phyloP scores from a whole-genome alignment of 2,329 filamentous ascomycete genomes.

The Gnomoniopsis smithogilvyi region DNA sequence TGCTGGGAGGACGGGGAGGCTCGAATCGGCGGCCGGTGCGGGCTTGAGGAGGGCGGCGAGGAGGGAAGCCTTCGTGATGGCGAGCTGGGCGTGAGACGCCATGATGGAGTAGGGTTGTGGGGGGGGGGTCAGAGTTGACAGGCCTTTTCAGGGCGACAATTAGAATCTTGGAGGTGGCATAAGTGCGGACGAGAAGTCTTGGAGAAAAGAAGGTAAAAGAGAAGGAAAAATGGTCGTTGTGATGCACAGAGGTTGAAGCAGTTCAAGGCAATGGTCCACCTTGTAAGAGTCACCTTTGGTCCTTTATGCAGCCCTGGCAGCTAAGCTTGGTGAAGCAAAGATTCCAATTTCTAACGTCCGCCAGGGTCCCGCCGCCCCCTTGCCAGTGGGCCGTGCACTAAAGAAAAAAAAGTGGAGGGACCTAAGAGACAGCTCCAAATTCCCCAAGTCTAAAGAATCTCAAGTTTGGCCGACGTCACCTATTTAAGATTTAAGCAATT shows the following conservation, averaged over 20 bases:
- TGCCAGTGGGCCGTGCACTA: no score
- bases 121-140: background rate
- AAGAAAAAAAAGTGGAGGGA: background rate
- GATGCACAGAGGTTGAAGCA: no score
- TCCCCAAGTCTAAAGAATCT: background rate
- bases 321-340: no score
- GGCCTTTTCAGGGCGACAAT: background rate
- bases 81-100: constrained; percentile 63
- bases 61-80: constrained; percentile 77
- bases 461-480: background rate
- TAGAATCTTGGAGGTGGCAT: background rate
- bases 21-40: constrained; percentile 64
- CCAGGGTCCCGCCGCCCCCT: no score
- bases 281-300: no score
- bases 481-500: background rate
- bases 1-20: constrained; percentile 30
- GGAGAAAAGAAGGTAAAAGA: background rate
- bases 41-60: constrained; percentile 69
- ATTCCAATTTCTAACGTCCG: no score
- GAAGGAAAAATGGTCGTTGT: background rate
- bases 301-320: no score
- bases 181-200: background rate
- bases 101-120: constrained; percentile 35
- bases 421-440: constrained; percentile 2
- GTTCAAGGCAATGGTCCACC: no score